Evolutionary conservation across 2,329 filamentous ascomycete genomes (phyloP), one percentile per base, ranked within the genome.

Genomic region (Fusarium duplospermum): DNA sequence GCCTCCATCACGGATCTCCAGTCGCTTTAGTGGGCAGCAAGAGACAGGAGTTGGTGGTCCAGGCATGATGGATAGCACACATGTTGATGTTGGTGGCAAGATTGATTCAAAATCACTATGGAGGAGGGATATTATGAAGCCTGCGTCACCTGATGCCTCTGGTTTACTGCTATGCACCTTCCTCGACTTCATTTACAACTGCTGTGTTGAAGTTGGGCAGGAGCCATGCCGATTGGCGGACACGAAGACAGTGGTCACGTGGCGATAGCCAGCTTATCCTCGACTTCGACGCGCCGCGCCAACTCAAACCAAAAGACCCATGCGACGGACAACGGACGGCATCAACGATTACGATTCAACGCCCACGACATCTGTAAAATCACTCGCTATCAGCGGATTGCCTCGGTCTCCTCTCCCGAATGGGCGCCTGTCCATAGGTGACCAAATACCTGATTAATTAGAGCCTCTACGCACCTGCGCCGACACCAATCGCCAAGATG

Each of bases 151-250:
- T 62, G 31, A 42, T 54, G 11, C 27, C 50, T 54, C 50, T 54
- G 7, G 11, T 20, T 33, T 14, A 54, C 50, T 54, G 18, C n/a
- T 31, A 29, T 14, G 36, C 31, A 11, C 42, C 45, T 70, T 70
- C 69, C 52, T 52, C 29, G 20, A 57, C 31, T 36, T 24, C 31
- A 57, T 94, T 88, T 52, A 98, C 91, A 77, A 97, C 95, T 52
- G 42, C 10, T 52, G 18, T 33, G 7, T 18, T 66, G 42, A 62
- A 16, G 65, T 61, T 52, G 10, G 45, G 29, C 31, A 61, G 62
- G 59, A 24, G 61, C n/a, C 36, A 47, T 31, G 50, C 33, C 45
- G 13, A 74, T 72, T 74, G 50, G 58, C 40, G 35, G 18, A 24
- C 20, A 22, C 29, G 42, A 18, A 52, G 31, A 6, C 9, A 18